A percentile compares a stretch with the other conserved stretches of the same genome.
These are phyloP conservation scores for Oleoguttula mirabilis DNA, from an alignment of 495 filamentous ascomycete species.

Conservation along the genomic window DNA sequence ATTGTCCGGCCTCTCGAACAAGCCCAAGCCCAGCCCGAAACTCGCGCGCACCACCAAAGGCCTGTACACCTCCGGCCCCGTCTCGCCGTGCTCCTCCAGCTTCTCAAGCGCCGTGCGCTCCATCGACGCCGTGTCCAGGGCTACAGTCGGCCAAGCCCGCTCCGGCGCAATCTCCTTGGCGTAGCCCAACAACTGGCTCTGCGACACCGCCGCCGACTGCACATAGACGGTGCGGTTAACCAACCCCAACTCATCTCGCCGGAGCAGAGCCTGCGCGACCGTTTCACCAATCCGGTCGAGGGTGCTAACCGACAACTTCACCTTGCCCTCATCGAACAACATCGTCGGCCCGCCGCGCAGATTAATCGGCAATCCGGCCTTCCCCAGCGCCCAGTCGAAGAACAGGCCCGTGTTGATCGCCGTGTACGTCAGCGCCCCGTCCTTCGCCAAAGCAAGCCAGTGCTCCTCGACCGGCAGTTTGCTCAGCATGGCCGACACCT, in stretches of 20 bases:
- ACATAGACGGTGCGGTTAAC: constrained; percentile 14
- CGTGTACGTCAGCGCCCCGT: constrained; percentile 7
- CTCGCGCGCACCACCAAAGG: constrained; percentile 3
- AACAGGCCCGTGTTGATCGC: constrained; percentile 8
- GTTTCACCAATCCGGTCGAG: constrained; percentile 14
- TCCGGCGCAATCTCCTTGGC: constrained; percentile 8
- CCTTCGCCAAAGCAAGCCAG: constrained; percentile 3
- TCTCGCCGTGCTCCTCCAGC: neutral
- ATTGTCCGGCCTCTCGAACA: constrained; percentile 13
- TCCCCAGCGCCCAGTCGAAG: constrained; percentile 12
- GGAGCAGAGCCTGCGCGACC: constrained; percentile 5
- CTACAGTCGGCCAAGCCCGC: neutral
- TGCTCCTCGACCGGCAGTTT: constrained; percentile 3
- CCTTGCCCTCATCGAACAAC: constrained; percentile 6
- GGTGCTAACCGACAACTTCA: constrained; percentile 1
- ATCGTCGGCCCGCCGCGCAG: neutral
- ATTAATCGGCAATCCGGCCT: neutral
- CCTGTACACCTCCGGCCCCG: neutral
- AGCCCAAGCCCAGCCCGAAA: constrained; percentile 6
- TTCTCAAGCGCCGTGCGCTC: constrained; percentile 1
- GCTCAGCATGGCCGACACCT: constrained; percentile 1
- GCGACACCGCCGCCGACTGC: constrained; percentile 11
- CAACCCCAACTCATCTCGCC: constrained; percentile 6
- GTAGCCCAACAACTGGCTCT: constrained; percentile 13
- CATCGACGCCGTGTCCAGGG: constrained; percentile 6